Percentiles rank a stretch among this genome's conserved stretches.
Conservation (phyloP, 2,329 filamentous ascomycete genomes). For the Teratosphaeria destructans region DNA sequence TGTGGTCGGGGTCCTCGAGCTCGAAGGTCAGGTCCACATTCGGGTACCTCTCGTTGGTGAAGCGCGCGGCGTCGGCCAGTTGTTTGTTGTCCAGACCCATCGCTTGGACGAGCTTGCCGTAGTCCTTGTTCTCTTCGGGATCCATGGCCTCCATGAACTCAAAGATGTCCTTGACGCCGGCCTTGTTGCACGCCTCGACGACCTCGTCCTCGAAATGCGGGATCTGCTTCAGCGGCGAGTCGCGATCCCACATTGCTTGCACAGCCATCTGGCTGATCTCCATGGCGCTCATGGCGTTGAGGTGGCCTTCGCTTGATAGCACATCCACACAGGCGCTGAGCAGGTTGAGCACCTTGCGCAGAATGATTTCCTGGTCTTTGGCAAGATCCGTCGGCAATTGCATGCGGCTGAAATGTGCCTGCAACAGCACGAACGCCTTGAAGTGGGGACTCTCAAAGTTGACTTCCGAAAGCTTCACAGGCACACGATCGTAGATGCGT, state of each 20-base stretch:
- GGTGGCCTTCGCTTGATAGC: constrained; percentile 84
- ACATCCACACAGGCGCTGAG: constrained; percentile 91
- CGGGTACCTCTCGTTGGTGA: constrained; percentile 94
- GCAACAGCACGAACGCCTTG: constrained; percentile 93
- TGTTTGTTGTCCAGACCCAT: constrained; percentile 73
- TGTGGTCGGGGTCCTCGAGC: constrained; percentile 67
- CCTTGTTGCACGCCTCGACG: constrained; percentile 71
- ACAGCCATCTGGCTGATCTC: constrained; percentile 99
- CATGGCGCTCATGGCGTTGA: constrained; percentile 98
- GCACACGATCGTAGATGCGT: constrained; percentile 86
- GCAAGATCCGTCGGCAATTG: constrained; percentile 89
- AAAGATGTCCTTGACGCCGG: constrained; percentile 82
- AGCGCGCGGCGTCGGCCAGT: constrained; percentile 77
- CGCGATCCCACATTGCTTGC: constrained; percentile 97
- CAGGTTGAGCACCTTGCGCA: constrained; percentile 75
- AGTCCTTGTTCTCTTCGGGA: constrained; percentile 78
- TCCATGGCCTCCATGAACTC: constrained; percentile 99
- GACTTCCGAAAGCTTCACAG: constrained; percentile 85
- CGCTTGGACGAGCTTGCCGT: constrained; percentile 63
- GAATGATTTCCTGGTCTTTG: constrained; percentile 85
- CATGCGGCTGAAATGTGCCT: constrained; percentile 96
- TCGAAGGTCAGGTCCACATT: constrained; percentile 88
- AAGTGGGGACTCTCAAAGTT: constrained; percentile 92
- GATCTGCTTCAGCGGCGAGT: constrained; percentile 94
- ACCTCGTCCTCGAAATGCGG: constrained; percentile 81